Conservation (phyloP, 2,329 filamentous ascomycete species). For the Fusarium decemcellulare region DNA sequence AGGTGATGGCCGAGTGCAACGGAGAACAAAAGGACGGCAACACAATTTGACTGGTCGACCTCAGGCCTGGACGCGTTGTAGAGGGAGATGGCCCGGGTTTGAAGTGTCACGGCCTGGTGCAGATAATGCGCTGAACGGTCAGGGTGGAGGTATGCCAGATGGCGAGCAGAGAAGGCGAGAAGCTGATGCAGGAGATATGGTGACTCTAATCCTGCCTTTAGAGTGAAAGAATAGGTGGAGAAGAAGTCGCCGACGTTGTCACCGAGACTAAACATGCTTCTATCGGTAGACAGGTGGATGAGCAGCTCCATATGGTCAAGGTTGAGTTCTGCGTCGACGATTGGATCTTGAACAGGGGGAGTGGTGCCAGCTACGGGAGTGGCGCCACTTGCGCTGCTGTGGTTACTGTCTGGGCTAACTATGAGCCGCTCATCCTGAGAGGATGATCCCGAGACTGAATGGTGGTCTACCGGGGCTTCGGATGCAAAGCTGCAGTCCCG, state of each 20-base stretch:
- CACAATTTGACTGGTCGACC: slow-evolving; percentile 20
- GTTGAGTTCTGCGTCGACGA: slow-evolving; percentile 3
- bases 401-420: background rate
- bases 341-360: rapidly evolving
- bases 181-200: slow-evolving; percentile 31
- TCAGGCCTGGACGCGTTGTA: slow-evolving; percentile 17
- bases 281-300: background rate
- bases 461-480: background rate
- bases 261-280: slow-evolving; percentile 12
- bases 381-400: background rate
- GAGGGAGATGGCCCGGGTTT: slow-evolving; percentile 24
- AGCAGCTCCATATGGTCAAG: slow-evolving; percentile 30
- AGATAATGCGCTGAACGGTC: background rate
- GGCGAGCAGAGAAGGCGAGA: slow-evolving; percentile 35
- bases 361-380: background rate
- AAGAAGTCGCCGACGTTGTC: background rate
- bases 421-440: background rate
- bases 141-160: slow-evolving; percentile 5
- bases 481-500: slow-evolving; percentile 31
- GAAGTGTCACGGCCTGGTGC: slow-evolving; percentile 8
- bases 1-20: slow-evolving; percentile 24
- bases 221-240: background rate
- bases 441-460: rapidly evolving
- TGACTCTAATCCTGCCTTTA: background rate
- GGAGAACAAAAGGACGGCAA: slow-evolving; percentile 31